phyloP scores from a whole-genome alignment of 495 filamentous ascomycete species.

The Lasiosphaeria miniovina region DNA sequence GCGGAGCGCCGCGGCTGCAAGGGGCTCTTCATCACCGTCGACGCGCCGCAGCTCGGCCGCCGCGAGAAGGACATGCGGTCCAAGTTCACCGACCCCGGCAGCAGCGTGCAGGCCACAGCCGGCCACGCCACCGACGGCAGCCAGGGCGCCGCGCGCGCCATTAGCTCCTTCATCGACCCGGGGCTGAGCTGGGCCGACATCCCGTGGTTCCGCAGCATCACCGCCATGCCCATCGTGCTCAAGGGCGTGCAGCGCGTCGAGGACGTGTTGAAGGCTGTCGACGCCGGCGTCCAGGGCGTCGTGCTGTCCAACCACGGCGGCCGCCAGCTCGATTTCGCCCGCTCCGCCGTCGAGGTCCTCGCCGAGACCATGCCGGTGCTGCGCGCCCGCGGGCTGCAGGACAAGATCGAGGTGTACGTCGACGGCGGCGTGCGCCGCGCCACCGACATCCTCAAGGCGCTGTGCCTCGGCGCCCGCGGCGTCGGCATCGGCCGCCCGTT shows the following conservation, averaged over 20 bases:
- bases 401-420: constrained; percentile 84
- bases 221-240: constrained; percentile 93
- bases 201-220: constrained; percentile 89
- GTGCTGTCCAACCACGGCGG: constrained; percentile 97
- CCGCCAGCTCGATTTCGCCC: constrained; percentile 90
- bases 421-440: constrained; percentile 88
- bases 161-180: constrained; percentile 95
- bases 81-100: constrained; percentile 85
- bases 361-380: constrained; percentile 96
- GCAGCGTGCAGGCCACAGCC: constrained; percentile 64
- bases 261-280: constrained; percentile 83
- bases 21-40: constrained; percentile 96
- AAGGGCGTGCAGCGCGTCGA: constrained; percentile 97
- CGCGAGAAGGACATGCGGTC: constrained; percentile 93
- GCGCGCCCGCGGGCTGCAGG: constrained; percentile 73
- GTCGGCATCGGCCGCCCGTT: constrained; percentile 95
- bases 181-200: constrained; percentile 88
- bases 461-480: constrained; percentile 88
- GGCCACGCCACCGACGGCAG: constrained; percentile 72
- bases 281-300: constrained; percentile 82
- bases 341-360: constrained; percentile 87
- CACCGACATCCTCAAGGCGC: constrained; percentile 93
- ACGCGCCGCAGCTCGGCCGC: constrained; percentile 91
- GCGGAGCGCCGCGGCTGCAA: constrained; percentile 92
- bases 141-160: constrained; percentile 86